These are phyloP conservation scores for Aureobasidium sp. DNA, from an alignment of 2,329 filamentous ascomycete species.

Conservation along the genomic window DNA sequence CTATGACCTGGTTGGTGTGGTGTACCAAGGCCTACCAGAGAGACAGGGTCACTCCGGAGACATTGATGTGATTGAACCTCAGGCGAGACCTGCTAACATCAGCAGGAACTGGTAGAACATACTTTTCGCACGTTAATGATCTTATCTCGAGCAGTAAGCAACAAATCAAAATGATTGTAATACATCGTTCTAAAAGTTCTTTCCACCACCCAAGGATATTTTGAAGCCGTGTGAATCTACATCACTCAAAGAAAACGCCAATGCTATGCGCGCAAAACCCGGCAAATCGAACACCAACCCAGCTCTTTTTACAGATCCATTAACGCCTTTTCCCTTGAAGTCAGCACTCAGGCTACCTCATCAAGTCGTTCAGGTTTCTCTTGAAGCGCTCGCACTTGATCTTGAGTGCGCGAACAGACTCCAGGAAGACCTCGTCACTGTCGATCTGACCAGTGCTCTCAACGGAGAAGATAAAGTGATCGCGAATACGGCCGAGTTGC, in stretches of 20 bases:
- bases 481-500: conserved; percentile 77
- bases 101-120: neutral
- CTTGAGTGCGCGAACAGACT: conserved; percentile 78
- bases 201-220: neutral
- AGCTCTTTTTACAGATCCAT: conserved; percentile 1
- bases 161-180: neutral
- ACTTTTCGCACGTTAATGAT: too few species aligned
- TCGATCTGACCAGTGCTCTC: conserved; percentile 95
- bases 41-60: neutral
- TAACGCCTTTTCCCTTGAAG: neutral
- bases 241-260: conserved; percentile 16
- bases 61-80: neutral
- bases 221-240: conserved; percentile 6
- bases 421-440: conserved; percentile 87
- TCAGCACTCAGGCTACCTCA: conserved; percentile 12
- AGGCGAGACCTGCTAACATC: neutral
- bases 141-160: neutral
- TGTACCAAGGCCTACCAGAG: neutral
- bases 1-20: neutral
- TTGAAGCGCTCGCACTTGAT: conserved; percentile 71
- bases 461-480: conserved; percentile 96
- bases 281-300: neutral
- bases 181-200: neutral
- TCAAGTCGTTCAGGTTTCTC: conserved; percentile 53
- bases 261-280: conserved; percentile 17